phyloP scores from a whole-genome alignment of 768 basidiomycete genomes.

The Auriscalpium microsporum region DNA sequence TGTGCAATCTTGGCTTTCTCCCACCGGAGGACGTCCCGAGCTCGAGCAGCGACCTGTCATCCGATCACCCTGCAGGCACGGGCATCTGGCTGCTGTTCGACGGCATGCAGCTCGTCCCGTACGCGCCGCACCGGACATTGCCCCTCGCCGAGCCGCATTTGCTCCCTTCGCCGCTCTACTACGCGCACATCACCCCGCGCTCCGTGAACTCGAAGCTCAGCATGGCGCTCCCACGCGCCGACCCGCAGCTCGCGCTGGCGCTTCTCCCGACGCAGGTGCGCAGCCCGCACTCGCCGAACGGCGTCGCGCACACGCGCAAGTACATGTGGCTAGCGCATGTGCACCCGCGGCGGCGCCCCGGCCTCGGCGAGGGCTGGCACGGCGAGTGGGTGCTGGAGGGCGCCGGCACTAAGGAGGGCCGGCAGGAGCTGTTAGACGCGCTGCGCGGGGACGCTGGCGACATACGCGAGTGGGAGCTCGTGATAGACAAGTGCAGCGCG shows the following conservation, averaged over 20 bases:
- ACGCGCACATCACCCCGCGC: conserved; percentile 51
- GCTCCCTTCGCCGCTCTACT: conserved; percentile 73
- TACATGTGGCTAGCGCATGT: conserved; percentile 60
- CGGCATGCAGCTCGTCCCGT: conserved; percentile 53
- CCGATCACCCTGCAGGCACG: conserved; percentile 10
- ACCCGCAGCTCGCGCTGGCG: conserved; percentile 37
- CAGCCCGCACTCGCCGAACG: conserved; percentile 54
- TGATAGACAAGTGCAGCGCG: conserved; percentile 51
- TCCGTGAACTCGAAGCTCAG: conserved; percentile 22
- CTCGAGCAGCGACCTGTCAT: conserved; percentile 13
- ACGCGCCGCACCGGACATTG: conserved; percentile 44
- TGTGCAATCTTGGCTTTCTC: conserved; percentile 76
- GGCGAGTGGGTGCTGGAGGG: conserved; percentile 78
- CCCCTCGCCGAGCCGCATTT: conserved; percentile 48
- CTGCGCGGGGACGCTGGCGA: conserved; percentile 30
- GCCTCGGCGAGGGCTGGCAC: conserved; percentile 59
- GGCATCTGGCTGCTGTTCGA: conserved; percentile 69
- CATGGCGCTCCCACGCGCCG: conserved; percentile 23
- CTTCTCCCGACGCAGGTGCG: conserved; percentile 37
- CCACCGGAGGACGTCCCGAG: conserved; percentile 29
- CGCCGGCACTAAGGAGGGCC: conserved; percentile 64
- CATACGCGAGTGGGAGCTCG: conserved; percentile 41
- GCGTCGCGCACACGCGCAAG: conserved; percentile 50
- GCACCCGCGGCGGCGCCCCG: conserved; percentile 22
- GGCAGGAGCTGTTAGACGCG: conserved; percentile 47